A percentile compares a stretch with the other conserved stretches of the same genome.
phyloP scores from a whole-genome alignment of 2,329 filamentous ascomycete genomes.

The Pyricularia pennisetigena region DNA sequence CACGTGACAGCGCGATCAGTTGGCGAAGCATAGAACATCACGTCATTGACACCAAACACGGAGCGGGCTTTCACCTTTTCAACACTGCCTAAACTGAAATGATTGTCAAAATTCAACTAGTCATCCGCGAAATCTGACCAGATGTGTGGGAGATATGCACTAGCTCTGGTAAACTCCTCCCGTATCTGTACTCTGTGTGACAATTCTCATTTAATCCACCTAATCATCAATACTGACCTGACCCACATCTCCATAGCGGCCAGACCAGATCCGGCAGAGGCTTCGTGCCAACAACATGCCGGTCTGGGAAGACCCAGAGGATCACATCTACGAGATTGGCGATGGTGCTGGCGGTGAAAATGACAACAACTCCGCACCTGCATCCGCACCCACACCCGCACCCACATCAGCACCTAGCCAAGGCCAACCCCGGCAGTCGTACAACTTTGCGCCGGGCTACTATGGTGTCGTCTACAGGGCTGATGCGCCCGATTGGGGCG shows the following conservation, averaged over 20 bases:
- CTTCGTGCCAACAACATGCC: conserved; percentile 67
- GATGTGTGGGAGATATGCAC: conserved; percentile 28
- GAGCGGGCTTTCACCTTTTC: background rate
- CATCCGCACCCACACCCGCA: conserved; percentile 14
- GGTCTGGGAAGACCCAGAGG: conserved; percentile 60
- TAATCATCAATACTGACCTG: background rate
- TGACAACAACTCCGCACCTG: conserved; percentile 37
- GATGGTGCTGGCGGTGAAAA: background rate
- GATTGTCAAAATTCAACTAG: background rate
- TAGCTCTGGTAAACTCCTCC: conserved; percentile 19
- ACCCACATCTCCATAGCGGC: conserved; percentile 42
- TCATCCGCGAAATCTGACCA: background rate
- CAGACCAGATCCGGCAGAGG: conserved; percentile 64
- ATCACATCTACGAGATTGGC: conserved; percentile 53
- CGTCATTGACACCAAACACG: background rate
- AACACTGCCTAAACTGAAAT: background rate
- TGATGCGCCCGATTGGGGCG: conserved; percentile 53
- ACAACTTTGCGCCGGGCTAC: conserved; percentile 88
- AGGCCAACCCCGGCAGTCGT: conserved; percentile 56
- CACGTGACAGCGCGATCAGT: background rate
- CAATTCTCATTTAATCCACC: background rate
- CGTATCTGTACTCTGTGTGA: background rate
- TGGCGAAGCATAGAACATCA: background rate
- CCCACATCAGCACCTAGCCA: conserved; percentile 16
- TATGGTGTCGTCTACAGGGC: conserved; percentile 80